Conservation (phyloP, 257 asterid genomes). For the Solanum sitiens region DNA sequence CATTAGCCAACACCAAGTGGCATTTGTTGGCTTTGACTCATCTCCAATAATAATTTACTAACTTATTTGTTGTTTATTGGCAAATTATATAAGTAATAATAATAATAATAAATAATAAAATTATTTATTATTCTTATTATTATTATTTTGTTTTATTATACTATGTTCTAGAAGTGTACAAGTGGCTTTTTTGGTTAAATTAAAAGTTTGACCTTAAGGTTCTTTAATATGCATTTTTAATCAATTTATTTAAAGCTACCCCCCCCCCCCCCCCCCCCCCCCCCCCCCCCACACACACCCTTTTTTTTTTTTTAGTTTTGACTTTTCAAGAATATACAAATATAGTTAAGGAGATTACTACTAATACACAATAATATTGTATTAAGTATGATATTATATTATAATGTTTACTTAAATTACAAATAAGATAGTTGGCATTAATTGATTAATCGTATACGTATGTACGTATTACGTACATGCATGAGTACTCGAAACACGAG, state of each 20-base stretch:
- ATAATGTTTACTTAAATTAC: not conserved
- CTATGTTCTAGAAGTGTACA: no score
- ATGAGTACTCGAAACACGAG: constrained; percentile 1
- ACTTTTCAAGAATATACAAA: not conserved
- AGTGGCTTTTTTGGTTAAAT: no score
- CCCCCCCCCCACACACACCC: rapidly evolving
- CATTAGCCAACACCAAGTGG: not conserved
- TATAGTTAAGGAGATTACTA: not conserved
- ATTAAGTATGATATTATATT: not conserved
- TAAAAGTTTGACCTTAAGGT: no score
- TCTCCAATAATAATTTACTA: not conserved
- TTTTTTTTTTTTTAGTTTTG: not conserved
- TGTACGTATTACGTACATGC: constrained; percentile 13
- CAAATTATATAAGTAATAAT: not conserved
- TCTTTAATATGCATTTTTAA: no score
- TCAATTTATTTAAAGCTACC: no score
- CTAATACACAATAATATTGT: not conserved
- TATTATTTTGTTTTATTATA: no score
- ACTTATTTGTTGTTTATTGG: not conserved
- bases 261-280: rapidly evolving
- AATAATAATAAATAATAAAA: no score
- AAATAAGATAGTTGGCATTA: not conserved
- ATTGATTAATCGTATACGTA: not conserved
- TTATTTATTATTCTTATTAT: no score
- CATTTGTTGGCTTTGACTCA: not conserved